Evolutionary conservation across 2,329 filamentous ascomycete species (phyloP).

Genomic region (Microdochium nivale): DNA sequence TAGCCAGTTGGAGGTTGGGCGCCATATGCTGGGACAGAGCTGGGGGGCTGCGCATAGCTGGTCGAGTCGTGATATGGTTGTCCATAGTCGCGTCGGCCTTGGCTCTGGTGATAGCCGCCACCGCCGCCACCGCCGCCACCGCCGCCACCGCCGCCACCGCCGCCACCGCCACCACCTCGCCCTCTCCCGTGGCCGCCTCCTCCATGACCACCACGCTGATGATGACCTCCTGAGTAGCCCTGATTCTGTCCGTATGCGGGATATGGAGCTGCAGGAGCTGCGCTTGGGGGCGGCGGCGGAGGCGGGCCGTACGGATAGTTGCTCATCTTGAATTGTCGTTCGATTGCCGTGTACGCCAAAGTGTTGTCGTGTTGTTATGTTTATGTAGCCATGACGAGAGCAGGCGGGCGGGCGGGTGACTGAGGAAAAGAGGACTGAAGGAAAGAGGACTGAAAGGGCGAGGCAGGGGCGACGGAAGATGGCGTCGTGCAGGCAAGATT

Average conservation of each 20-base stretch:
- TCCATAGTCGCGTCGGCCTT: background rate
- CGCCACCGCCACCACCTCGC: slow-evolving; percentile 10
- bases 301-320: slow-evolving; percentile 20
- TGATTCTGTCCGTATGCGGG: slow-evolving; percentile 25
- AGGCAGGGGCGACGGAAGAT: too few species aligned
- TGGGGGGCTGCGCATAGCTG: slow-evolving; percentile 3
- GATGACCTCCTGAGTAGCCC: slow-evolving; percentile 27
- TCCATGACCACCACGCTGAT: slow-evolving; percentile 15
- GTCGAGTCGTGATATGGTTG: background rate
- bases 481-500: too few species aligned
- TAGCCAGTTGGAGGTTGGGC: slow-evolving; percentile 18
- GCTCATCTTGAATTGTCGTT: slow-evolving; percentile 11
- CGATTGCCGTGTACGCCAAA: background rate
- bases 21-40: slow-evolving; percentile 13
- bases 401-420: too few species aligned
- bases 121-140: too few species aligned
- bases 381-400: background rate
- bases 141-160: too few species aligned
- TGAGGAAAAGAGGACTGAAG: too few species aligned
- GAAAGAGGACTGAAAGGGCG: too few species aligned
- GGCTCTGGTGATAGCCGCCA: slow-evolving; percentile 12
- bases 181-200: slow-evolving; percentile 10
- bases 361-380: background rate
- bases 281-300: slow-evolving; percentile 16
- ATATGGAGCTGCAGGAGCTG: slow-evolving; percentile 14